Percentiles rank a stretch among this genome's conserved stretches.
phyloP scores from a whole-genome alignment of 139 green algal genomes.

The Volvox reticuliferus region DNA sequence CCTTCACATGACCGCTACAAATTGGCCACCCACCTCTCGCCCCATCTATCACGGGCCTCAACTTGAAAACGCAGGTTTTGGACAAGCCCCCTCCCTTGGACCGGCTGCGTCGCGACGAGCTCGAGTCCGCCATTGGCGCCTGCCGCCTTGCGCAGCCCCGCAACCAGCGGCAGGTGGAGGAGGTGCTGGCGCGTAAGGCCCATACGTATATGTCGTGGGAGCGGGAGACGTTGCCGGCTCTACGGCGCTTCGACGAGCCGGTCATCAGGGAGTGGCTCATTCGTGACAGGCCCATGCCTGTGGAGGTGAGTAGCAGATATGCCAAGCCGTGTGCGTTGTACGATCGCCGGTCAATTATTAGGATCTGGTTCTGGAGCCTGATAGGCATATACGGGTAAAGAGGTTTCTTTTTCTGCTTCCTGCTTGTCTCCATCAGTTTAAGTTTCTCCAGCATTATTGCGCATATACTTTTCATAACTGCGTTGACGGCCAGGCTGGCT shows the following conservation, averaged over 20 bases:
- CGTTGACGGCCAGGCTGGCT: too few relatives aligned
- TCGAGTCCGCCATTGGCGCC: background rate
- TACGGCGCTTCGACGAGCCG: background rate
- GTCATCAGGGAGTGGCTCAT: background rate
- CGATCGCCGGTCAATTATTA: too few relatives aligned
- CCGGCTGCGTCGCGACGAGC: conserved; percentile 17
- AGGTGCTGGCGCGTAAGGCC: conserved; percentile 5
- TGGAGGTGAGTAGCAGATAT: background rate
- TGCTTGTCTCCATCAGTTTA: background rate
- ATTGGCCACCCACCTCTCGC: too few relatives aligned
- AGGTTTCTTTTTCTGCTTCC: too few relatives aligned
- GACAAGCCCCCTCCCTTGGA: conserved; percentile 26
- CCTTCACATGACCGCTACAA: background rate
- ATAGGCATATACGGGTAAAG: too few relatives aligned
- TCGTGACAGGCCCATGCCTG: background rate
- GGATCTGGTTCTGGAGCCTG: too few relatives aligned
- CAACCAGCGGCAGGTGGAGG: conserved; percentile 23
- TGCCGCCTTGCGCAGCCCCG: background rate
- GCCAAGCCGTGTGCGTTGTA: too few relatives aligned
- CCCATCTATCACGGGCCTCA: too few relatives aligned
- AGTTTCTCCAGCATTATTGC: background rate
- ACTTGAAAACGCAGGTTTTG: background rate
- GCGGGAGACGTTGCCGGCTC: conserved; percentile 11
- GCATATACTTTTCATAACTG: too few relatives aligned
- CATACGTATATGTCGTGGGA: conserved; percentile 27